These are phyloP conservation scores for Nicotiana sylvestris DNA, from an alignment of 257 asterid genomes.

Conservation along the genomic window DNA sequence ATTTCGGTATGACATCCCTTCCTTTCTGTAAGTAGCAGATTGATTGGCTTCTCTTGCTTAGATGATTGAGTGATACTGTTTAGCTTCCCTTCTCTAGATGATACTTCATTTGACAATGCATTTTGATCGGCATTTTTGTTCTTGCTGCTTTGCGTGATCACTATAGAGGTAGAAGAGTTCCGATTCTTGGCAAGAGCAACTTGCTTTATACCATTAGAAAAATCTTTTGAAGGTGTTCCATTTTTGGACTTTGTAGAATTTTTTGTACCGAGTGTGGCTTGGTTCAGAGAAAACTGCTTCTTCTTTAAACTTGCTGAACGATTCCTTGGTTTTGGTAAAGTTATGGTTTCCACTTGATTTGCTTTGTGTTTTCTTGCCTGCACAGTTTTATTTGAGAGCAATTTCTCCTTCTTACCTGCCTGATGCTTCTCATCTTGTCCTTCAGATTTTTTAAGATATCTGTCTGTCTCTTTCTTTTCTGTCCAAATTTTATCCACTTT, in stretches of 20 bases:
- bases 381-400: constrained; percentile 35
- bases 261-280: constrained; percentile 27
- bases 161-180: not conserved
- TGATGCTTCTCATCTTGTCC: constrained; percentile 26
- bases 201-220: constrained; percentile 21
- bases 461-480: constrained; percentile 28
- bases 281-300: constrained; percentile 32
- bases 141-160: not conserved
- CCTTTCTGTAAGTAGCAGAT: constrained; percentile 26
- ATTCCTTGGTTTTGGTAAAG: constrained; percentile 37
- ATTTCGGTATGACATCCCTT: constrained; percentile 25
- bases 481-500: constrained; percentile 19
- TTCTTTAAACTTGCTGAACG: constrained; percentile 26
- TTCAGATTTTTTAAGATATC: constrained; percentile 27
- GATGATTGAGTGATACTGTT: constrained; percentile 4
- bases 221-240: constrained; percentile 25
- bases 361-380: constrained; percentile 32
- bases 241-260: constrained; percentile 24
- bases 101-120: constrained; percentile 20
- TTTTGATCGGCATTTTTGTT: constrained; percentile 21
- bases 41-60: constrained; percentile 25
- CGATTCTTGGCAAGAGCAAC: constrained; percentile 1
- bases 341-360: constrained; percentile 28
- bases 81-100: constrained; percentile 2
- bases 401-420: constrained; percentile 36